Conservation (phyloP, 106 monocot species). For the Acorus gramineus region DNA sequence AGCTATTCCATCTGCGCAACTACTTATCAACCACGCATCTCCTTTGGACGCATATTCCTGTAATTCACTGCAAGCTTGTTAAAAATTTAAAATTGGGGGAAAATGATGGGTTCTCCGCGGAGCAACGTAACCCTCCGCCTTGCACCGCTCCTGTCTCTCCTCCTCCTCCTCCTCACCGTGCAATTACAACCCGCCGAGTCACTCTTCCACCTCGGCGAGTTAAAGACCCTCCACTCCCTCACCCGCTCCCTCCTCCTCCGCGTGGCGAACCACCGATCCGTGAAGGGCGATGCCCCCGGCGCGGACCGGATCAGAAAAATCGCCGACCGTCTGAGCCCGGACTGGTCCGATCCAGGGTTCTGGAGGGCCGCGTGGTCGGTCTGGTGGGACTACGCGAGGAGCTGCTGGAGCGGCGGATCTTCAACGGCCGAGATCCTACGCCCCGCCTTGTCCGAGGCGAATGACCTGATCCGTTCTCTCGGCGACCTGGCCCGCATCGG, state of each 20-base stretch:
- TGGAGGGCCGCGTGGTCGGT: conserved; percentile 35
- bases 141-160: conserved; percentile 5
- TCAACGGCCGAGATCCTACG: conserved; percentile 25
- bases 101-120: too few relatives aligned
- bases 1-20: too few relatives aligned
- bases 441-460: neutral
- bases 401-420: conserved; percentile 26
- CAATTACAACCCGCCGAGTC: conserved; percentile 4
- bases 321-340: conserved; percentile 28
- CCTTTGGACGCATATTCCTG: too few relatives aligned
- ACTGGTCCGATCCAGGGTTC: conserved; percentile 13
- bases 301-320: conserved; percentile 39
- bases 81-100: too few relatives aligned
- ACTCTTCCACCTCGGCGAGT: conserved; percentile 17
- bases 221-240: conserved; percentile 50
- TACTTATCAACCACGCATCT: too few relatives aligned
- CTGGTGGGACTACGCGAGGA: conserved; percentile 67
- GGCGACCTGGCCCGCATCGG: conserved; percentile 21
- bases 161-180: conserved; percentile 27
- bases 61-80: too few relatives aligned
- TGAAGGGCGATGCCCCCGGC: conserved; percentile 46
- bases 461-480: conserved; percentile 16
- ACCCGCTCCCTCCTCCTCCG: conserved; percentile 70
- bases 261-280: conserved; percentile 51
- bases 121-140: too few relatives aligned